A percentile compares a stretch with the other conserved stretches of the same genome.
phyloP scores from a whole-genome alignment of 805 yeast genomes.

The Spathaspora gorwiae region DNA sequence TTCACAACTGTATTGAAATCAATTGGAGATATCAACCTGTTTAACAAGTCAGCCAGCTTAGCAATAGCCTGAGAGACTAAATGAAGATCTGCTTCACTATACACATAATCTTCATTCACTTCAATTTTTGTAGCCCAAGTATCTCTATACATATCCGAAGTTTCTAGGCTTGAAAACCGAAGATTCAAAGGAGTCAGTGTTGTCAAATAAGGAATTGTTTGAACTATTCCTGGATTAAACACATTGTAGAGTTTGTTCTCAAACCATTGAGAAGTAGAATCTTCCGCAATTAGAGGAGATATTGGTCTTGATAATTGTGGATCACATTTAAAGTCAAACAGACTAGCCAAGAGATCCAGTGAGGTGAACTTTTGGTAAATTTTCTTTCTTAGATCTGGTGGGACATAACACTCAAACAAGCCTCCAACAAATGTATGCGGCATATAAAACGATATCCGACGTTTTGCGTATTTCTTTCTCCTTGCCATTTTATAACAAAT shows the following conservation, averaged over 20 bases:
- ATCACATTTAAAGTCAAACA: conserved; percentile 31
- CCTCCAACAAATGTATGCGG: conserved; percentile 66
- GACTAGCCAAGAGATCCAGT: conserved; percentile 10
- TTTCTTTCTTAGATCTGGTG: conserved; percentile 19
- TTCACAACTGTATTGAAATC: conserved; percentile 12
- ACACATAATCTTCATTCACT: conserved; percentile 48
- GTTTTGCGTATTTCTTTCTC: conserved; percentile 46
- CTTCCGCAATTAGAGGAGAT: conserved; percentile 58
- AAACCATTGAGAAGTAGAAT: conserved; percentile 44
- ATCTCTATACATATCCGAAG: conserved; percentile 23
- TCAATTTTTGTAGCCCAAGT: conserved; percentile 47
- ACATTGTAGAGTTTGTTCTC: conserved; percentile 16
- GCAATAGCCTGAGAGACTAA: conserved; percentile 25
- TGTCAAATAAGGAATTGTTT: conserved; percentile 54
- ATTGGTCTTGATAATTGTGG: conserved; percentile 38
- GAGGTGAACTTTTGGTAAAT: conserved; percentile 14
- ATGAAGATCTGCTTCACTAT: conserved; percentile 31
- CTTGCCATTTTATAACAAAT: conserved; percentile 56
- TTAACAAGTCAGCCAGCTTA: conserved; percentile 17
- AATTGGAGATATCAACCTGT: conserved; percentile 18
- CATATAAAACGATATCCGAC: conserved; percentile 42
- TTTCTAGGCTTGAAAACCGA: conserved; percentile 28
- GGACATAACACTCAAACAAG: conserved; percentile 46
- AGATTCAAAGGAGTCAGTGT: conserved; percentile 43
- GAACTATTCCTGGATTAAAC: conserved; percentile 24